phyloP scores from a whole-genome alignment of 2,329 filamentous ascomycete species.

The Colletotrichum acutatum region DNA sequence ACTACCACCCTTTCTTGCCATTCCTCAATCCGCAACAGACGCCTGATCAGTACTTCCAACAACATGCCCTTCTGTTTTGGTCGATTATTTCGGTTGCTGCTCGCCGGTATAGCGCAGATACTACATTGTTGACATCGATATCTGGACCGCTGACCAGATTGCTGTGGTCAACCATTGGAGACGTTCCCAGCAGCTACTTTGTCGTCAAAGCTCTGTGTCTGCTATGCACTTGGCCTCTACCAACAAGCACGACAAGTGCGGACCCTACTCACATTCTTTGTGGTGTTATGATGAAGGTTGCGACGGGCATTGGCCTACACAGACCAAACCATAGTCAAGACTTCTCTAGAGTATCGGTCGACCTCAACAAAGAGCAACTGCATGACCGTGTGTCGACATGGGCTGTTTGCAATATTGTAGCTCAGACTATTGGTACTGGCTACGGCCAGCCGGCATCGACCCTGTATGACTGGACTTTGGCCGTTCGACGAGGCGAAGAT shows the following conservation, averaged over 20 bases:
- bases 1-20: conserved; percentile 82
- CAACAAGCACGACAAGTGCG: conserved; percentile 82
- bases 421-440: conserved; percentile 83
- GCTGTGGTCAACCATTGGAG: conserved; percentile 81
- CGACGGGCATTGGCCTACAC: conserved; percentile 85
- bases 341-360: conserved; percentile 79
- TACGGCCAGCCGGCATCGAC: conserved; percentile 85
- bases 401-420: conserved; percentile 87
- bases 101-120: conserved; percentile 74
- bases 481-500: conserved; percentile 68
- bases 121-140: conserved; percentile 73
- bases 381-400: conserved; percentile 83
- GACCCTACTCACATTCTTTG: conserved; percentile 86
- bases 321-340: conserved; percentile 85
- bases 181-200: conserved; percentile 82
- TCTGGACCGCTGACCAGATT: conserved; percentile 76
- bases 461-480: conserved; percentile 80
- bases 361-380: conserved; percentile 82
- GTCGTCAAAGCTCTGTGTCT: conserved; percentile 85
- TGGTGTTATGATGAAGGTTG: conserved; percentile 88
- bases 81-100: conserved; percentile 80
- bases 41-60: conserved; percentile 80
- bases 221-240: conserved; percentile 84
- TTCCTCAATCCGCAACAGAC: conserved; percentile 75
- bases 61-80: conserved; percentile 89